These are phyloP conservation scores for Neolentinus lepideus DNA, from an alignment of 1,284 basidiomycete genomes.

Conservation along the genomic window DNA sequence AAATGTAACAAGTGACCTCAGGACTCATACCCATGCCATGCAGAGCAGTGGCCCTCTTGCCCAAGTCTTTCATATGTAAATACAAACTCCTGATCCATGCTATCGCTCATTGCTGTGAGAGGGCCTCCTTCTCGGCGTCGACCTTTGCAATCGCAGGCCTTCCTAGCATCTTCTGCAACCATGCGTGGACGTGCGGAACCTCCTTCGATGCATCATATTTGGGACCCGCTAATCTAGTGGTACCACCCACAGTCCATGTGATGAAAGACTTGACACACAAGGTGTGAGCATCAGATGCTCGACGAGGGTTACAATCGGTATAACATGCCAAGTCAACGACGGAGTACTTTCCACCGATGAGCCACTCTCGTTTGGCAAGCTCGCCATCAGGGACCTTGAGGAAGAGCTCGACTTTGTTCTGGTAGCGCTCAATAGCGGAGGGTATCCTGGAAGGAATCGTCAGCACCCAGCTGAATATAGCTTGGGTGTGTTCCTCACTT, in stretches of 20 bases:
- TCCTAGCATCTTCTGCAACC: not conserved
- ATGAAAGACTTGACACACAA: not conserved
- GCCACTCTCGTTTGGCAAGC: slow-evolving; percentile 12
- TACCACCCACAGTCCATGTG: not conserved
- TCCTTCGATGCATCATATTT: not conserved
- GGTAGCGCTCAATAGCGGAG: slow-evolving; percentile 22
- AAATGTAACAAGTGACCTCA: no score
- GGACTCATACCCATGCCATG: no score
- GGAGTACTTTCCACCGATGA: not conserved
- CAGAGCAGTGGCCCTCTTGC: no score
- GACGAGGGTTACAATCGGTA: no score
- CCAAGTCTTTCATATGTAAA: no score
- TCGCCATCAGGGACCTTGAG: slow-evolving; percentile 22
- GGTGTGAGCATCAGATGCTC: not conserved
- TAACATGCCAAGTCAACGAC: not conserved
- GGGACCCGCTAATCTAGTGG: not conserved
- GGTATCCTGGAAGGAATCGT: slow-evolving; percentile 7
- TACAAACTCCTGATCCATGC: no score
- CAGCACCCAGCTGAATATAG: not conserved
- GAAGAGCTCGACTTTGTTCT: slow-evolving; percentile 23
- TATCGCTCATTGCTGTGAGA: no score
- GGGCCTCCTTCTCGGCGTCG: not conserved
- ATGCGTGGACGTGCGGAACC: not conserved
- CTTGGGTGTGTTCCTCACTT: not conserved
- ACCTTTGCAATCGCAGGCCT: not conserved